Conservation (phyloP, 2,329 filamentous ascomycete genomes). For the Clonostachys rosea region DNA sequence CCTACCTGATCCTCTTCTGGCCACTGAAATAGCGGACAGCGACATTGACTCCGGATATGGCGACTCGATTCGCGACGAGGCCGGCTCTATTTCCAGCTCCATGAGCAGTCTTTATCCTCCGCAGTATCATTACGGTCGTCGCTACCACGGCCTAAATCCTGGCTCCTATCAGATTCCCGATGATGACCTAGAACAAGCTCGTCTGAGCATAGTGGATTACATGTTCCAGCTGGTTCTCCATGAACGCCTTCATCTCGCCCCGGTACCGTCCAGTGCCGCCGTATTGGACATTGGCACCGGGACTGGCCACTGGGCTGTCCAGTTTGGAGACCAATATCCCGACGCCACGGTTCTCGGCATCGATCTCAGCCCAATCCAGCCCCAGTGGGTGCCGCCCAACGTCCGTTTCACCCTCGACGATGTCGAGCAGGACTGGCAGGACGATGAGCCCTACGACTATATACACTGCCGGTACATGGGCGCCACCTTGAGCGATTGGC, state of each 20-base stretch:
- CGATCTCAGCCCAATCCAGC: slow-evolving; percentile 66
- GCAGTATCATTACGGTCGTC: no score
- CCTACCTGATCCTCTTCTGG: no score
- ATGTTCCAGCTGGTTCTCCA: slow-evolving; percentile 21
- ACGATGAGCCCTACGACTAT: slow-evolving; percentile 49
- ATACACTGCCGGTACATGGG: slow-evolving; percentile 46
- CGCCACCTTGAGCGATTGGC: slow-evolving; percentile 44
- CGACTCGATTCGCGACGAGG: no score
- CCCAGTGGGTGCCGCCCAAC: slow-evolving; percentile 62
- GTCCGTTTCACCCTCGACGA: slow-evolving; percentile 74
- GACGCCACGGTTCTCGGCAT: slow-evolving; percentile 54
- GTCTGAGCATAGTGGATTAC: slow-evolving; percentile 30
- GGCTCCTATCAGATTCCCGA: slow-evolving; percentile 25
- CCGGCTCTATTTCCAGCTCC: no score
- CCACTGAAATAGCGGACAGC: no score
- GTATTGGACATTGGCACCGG: slow-evolving; percentile 35
- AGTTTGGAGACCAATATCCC: slow-evolving; percentile 61
- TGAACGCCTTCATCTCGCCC: slow-evolving; percentile 6
- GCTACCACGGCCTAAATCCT: no score
- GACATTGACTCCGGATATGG: no score
- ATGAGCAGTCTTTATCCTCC: no score
- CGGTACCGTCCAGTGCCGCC: no score
- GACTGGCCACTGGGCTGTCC: slow-evolving; percentile 58
- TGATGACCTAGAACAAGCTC: slow-evolving; percentile 29
- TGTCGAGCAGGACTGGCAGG: slow-evolving; percentile 43